Evolutionary conservation across 345 rosid genomes (phyloP).

Genomic region (Mercurialis annua): DNA sequence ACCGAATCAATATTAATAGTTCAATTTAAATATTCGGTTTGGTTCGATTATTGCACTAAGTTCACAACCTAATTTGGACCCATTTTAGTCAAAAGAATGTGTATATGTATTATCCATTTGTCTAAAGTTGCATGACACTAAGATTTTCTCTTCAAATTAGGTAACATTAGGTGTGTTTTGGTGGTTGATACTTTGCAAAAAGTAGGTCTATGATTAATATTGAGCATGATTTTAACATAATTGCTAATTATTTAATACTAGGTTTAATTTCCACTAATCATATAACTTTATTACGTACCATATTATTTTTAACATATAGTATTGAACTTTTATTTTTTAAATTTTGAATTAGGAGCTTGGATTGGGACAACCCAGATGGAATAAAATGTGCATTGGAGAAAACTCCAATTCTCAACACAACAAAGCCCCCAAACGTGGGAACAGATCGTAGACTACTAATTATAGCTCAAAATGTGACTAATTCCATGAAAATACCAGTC

Average conservation of each 20-base stretch:
- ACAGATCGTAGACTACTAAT: conserved; percentile 62
- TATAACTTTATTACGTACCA: not conserved
- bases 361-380: conserved; percentile 54
- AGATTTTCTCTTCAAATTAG: not conserved
- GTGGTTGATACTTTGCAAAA: conserved; percentile 7
- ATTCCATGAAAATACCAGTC: conserved; percentile 49
- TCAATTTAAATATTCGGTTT: no score
- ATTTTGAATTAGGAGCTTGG: conserved; percentile 45
- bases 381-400: conserved; percentile 75
- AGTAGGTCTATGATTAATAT: conserved; percentile 11
- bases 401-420: conserved; percentile 51
- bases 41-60: no score
- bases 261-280: not conserved
- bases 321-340: not conserved
- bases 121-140: no score
- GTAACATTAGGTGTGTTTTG: conserved; percentile 10
- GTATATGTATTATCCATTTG: no score
- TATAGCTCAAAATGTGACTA: conserved; percentile 49
- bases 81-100: no score
- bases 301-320: not conserved
- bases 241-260: not conserved
- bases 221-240: not conserved
- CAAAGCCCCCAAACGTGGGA: conserved; percentile 58
- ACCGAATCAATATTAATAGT: no score
- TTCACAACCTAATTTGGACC: no score